phyloP scores from a whole-genome alignment of 164 flowering plant species.

The Piper longum region DNA sequence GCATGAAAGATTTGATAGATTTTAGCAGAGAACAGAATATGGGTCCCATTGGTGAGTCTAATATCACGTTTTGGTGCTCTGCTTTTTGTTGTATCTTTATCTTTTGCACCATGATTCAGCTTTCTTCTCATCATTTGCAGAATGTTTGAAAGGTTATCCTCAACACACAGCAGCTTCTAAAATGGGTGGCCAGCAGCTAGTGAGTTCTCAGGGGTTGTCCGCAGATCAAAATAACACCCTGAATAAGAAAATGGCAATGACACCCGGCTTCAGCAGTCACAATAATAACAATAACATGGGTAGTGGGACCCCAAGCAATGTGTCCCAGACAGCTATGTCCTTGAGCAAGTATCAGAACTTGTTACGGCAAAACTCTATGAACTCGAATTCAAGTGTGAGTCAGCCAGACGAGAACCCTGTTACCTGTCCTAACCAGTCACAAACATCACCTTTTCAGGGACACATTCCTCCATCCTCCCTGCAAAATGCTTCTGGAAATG shows the following conservation, averaged over 20 bases:
- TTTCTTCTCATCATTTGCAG: slow-evolving; percentile 26
- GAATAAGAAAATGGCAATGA: slow-evolving; percentile 54
- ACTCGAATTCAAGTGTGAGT: slow-evolving; percentile 31
- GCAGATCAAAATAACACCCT: slow-evolving; percentile 41
- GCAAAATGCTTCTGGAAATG: slow-evolving; percentile 29
- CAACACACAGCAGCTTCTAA: slow-evolving; percentile 41
- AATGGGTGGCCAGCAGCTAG: slow-evolving; percentile 43
- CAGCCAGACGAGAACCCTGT: slow-evolving; percentile 47
- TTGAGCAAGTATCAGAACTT: slow-evolving; percentile 58
- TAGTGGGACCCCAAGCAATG: slow-evolving; percentile 37
- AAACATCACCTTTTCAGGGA: slow-evolving; percentile 38
- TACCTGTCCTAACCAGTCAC: slow-evolving; percentile 32
- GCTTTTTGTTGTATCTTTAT: background rate
- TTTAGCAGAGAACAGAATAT: slow-evolving; percentile 52
- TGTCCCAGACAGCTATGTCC: slow-evolving; percentile 55
- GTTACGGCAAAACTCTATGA: slow-evolving; percentile 58
- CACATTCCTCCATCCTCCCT: slow-evolving; percentile 17
- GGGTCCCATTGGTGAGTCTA: slow-evolving; percentile 80
- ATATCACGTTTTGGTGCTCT: background rate
- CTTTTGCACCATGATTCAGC: background rate
- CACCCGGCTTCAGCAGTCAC: slow-evolving; percentile 41
- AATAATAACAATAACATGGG: slow-evolving; percentile 30
- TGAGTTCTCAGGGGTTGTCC: slow-evolving; percentile 44
- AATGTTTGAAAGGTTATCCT: slow-evolving; percentile 75
- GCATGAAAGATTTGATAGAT: slow-evolving; percentile 88